Conservation (phyloP, 2,329 filamentous ascomycete species). For the Clonostachys byssicola region DNA sequence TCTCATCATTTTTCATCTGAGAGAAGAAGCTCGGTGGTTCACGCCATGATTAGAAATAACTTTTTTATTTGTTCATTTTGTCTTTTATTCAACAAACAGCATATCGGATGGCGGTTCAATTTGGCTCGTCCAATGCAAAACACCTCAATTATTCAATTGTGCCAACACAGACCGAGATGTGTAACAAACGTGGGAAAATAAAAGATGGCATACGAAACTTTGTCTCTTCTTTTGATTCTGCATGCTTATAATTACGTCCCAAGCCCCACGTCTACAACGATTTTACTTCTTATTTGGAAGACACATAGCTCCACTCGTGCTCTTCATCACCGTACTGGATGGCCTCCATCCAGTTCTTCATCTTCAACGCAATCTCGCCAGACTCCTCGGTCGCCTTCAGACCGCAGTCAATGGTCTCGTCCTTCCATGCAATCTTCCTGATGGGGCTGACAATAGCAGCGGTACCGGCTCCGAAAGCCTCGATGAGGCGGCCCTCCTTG, state of each 20-base stretch:
- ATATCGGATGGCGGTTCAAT: too few relatives aligned
- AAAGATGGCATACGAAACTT: background rate
- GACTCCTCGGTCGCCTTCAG: conserved; percentile 79
- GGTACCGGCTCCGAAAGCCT: conserved; percentile 92
- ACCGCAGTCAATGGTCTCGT: conserved; percentile 76
- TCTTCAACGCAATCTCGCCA: conserved; percentile 75
- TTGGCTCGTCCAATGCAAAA: too few relatives aligned
- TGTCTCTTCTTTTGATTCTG: background rate
- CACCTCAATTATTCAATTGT: too few relatives aligned
- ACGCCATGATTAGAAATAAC: background rate
- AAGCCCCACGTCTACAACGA: background rate
- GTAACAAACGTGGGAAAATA: background rate
- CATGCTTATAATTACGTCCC: background rate
- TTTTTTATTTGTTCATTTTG: background rate
- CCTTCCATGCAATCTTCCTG: conserved; percentile 84
- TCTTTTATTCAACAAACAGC: too few relatives aligned
- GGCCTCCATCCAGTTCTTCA: conserved; percentile 96
- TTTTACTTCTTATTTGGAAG: conserved; percentile 14
- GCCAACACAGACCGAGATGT: too few relatives aligned
- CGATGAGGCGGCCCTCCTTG: conserved; percentile 78
- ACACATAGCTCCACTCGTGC: conserved; percentile 79
- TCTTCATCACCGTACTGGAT: conserved; percentile 94
- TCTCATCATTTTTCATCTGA: background rate
- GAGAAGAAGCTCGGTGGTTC: background rate
- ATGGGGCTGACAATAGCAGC: conserved; percentile 93